phyloP scores from a whole-genome alignment of 768 basidiomycete genomes.

The Tephrocybe sp. region DNA sequence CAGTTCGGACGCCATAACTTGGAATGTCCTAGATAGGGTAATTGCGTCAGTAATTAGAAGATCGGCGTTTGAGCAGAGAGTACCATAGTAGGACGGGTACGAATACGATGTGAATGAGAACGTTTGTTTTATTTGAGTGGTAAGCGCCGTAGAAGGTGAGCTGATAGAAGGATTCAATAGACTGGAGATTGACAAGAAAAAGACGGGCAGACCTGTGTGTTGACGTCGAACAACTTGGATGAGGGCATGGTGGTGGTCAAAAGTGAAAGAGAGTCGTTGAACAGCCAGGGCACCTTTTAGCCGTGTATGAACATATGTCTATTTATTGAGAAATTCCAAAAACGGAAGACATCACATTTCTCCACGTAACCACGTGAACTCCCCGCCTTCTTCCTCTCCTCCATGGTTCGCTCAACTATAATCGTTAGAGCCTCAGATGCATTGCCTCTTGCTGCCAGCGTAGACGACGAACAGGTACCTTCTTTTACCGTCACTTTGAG shows the following conservation, averaged over 20 bases:
- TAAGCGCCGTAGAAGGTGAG: conserved; percentile 93
- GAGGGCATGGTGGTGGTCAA: conserved; percentile 31
- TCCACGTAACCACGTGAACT: conserved; percentile 11
- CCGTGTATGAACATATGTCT: conserved; percentile 18
- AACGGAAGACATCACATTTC: conserved; percentile 16
- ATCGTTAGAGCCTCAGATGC: conserved; percentile 85
- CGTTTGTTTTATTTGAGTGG: conserved; percentile 79
- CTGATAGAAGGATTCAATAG: conserved; percentile 35
- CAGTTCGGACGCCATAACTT: conserved; percentile 48
- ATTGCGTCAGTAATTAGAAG: conserved; percentile 4
- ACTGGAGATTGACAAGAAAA: neutral
- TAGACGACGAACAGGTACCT: conserved; percentile 93
- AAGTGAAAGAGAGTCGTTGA: conserved; percentile 13
- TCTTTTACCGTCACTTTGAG: neutral
- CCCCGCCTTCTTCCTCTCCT: neutral
- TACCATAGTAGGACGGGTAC: conserved; percentile 86
- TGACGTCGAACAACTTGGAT: conserved; percentile 55
- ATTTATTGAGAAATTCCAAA: conserved; percentile 16
- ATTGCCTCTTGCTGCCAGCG: conserved; percentile 90
- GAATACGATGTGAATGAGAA: conserved; percentile 81
- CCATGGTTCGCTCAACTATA: conserved; percentile 85
- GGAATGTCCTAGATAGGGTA: conserved; percentile 48
- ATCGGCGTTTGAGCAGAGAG: conserved; percentile 13
- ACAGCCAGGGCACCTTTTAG: neutral
- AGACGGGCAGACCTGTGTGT: conserved; percentile 54